Percentiles rank a stretch among this genome's conserved stretches.
phyloP scores from a whole-genome alignment of 1,284 basidiomycete species.

The Coriolopsis trogii region DNA sequence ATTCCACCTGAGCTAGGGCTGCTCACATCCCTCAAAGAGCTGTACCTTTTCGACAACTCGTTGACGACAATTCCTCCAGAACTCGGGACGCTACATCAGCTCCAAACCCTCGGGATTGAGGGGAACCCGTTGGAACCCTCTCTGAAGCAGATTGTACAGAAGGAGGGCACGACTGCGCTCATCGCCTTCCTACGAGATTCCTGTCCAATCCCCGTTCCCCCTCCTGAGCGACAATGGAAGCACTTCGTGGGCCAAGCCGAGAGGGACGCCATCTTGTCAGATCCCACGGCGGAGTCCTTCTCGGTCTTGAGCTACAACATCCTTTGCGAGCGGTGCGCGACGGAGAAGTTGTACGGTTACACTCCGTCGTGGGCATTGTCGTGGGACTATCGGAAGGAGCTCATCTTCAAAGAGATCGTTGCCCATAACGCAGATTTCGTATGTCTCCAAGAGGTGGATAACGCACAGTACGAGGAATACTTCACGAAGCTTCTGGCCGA shows the following conservation, averaged over 20 bases:
- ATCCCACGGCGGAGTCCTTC: slow-evolving; percentile 73
- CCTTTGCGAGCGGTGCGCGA: slow-evolving; percentile 91
- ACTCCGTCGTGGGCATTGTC: slow-evolving; percentile 95
- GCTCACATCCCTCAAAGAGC: slow-evolving; percentile 87
- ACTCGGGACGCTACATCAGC: slow-evolving; percentile 89
- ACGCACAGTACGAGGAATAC: slow-evolving; percentile 92
- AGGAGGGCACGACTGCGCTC: slow-evolving; percentile 89
- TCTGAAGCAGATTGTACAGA: slow-evolving; percentile 84
- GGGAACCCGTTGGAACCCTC: slow-evolving; percentile 90
- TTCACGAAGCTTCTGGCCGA: slow-evolving; percentile 80
- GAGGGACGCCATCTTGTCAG: slow-evolving; percentile 55
- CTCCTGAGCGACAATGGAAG: slow-evolving; percentile 86
- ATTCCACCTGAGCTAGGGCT: slow-evolving; percentile 92
- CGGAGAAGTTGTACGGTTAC: slow-evolving; percentile 92
- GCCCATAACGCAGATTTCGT: slow-evolving; percentile 88
- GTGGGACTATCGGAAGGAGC: slow-evolving; percentile 94
- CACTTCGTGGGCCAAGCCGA: slow-evolving; percentile 73
- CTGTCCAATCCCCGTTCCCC: slow-evolving; percentile 80
- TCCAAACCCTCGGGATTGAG: slow-evolving; percentile 93
- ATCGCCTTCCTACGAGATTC: slow-evolving; percentile 90
- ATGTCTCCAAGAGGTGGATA: slow-evolving; percentile 95
- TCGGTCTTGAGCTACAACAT: slow-evolving; percentile 94
- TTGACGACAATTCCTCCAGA: slow-evolving; percentile 85
- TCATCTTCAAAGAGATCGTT: slow-evolving; percentile 88
- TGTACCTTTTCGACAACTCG: slow-evolving; percentile 96